phyloP scores from a whole-genome alignment of 2,329 filamentous ascomycete genomes.

The Hymenoscyphus salicellus region DNA sequence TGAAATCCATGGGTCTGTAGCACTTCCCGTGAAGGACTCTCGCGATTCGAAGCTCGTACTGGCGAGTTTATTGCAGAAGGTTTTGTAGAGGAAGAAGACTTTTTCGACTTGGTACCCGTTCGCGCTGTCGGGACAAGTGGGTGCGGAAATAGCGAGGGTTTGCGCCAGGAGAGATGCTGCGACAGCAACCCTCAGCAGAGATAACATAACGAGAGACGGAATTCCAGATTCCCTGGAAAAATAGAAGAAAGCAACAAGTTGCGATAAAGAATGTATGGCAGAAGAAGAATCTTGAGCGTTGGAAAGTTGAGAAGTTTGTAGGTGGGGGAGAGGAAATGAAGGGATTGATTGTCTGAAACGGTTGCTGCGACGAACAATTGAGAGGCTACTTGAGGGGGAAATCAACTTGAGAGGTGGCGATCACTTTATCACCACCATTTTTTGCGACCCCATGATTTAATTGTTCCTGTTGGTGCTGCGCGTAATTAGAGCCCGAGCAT shows the following conservation, averaged over 20 bases:
- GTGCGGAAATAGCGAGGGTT: constrained; percentile 4
- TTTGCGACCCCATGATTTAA: neutral
- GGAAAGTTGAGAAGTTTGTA: neutral
- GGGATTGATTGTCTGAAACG: neutral
- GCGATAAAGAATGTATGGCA: neutral
- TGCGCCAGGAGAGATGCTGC: constrained; percentile 6
- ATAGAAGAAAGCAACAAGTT: neutral
- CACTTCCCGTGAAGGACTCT: constrained; percentile 7
- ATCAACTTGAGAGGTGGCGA: neutral
- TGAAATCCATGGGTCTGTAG: constrained; percentile 15
- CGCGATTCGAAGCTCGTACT: constrained; percentile 9
- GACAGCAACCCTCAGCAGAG: neutral
- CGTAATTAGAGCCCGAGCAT: neutral
- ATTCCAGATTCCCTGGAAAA: neutral
- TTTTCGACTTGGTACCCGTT: constrained; percentile 14
- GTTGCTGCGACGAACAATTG: neutral
- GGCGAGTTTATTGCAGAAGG: constrained; percentile 17
- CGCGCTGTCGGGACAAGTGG: constrained; percentile 12
- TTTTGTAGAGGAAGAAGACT: constrained; percentile 13
- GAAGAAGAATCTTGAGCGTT: neutral
- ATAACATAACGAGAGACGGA: neutral
- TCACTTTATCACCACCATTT: neutral
- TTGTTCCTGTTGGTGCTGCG: neutral
- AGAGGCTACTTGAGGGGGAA: neutral
- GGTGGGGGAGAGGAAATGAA: constrained; percentile 12